These are phyloP conservation scores for Suhomyces kilbournensis DNA, from an alignment of 805 yeast species.

Conservation along the genomic window DNA sequence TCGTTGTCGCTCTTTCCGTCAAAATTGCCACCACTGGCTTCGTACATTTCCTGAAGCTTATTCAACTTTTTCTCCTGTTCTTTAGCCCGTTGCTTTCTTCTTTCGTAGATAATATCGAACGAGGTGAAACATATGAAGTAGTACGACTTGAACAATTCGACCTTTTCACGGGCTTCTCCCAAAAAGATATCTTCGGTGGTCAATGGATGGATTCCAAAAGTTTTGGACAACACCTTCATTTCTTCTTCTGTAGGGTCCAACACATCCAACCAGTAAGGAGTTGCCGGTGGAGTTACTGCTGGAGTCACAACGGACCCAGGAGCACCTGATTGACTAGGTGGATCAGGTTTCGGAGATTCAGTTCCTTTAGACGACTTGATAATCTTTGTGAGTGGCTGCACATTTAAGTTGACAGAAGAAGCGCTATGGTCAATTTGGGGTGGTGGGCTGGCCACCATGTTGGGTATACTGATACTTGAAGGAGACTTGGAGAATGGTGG, in stretches of 20 bases:
- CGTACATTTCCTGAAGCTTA: constrained; percentile 38
- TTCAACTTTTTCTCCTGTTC: constrained; percentile 41
- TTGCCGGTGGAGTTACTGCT: constrained; percentile 5
- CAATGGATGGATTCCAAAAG: constrained; percentile 93
- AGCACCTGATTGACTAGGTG: neutral
- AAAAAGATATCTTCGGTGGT: constrained; percentile 93
- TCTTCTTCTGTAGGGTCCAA: constrained; percentile 94
- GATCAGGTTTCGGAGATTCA: constrained; percentile 7
- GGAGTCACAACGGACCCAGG: constrained; percentile 11
- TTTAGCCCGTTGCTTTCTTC: constrained; percentile 49
- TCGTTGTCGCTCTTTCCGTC: constrained; percentile 17
- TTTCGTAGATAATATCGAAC: constrained; percentile 67
- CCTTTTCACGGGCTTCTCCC: constrained; percentile 94
- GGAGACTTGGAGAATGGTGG: constrained; percentile 9
- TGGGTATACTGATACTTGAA: constrained; percentile 7
- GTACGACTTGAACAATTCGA: constrained; percentile 85
- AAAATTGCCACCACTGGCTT: constrained; percentile 10
- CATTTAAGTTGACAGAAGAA: neutral
- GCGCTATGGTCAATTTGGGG: neutral
- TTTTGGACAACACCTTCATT: constrained; percentile 84
- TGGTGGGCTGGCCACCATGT: constrained; percentile 1
- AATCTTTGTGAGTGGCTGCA: constrained; percentile 5
- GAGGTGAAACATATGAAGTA: constrained; percentile 82
- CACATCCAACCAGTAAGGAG: constrained; percentile 81
- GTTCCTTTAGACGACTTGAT: neutral